A percentile compares a stretch with the other conserved stretches of the same genome.
Evolutionary conservation across 176 grass and related monocot genomes (phyloP).

Genomic region (Oryza coarctata): DNA sequence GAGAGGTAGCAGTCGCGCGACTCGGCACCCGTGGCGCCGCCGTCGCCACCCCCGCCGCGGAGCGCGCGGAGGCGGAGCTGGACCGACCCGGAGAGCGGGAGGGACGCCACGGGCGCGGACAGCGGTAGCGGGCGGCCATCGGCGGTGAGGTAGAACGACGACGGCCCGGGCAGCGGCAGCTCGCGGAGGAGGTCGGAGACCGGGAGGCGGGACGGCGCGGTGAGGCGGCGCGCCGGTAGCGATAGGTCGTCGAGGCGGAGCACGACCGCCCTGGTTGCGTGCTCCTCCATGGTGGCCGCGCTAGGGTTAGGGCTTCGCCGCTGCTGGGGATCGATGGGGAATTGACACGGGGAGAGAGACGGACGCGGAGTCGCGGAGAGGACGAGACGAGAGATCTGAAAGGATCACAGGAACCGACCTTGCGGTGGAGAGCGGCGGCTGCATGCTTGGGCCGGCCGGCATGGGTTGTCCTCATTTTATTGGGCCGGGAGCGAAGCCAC

Average conservation of each 20-base stretch:
- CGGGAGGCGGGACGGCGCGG: constrained; percentile 36
- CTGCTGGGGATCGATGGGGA: constrained; percentile 8
- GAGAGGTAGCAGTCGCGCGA: constrained; percentile 99
- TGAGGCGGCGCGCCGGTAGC: constrained; percentile 49
- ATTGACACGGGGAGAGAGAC: neutral
- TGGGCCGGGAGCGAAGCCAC: too few species aligned
- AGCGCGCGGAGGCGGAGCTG: constrained; percentile 59
- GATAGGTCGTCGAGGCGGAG: constrained; percentile 51
- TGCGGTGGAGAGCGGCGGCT: neutral
- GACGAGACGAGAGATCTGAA: neutral
- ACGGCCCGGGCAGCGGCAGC: constrained; percentile 6
- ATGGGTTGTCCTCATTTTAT: neutral
- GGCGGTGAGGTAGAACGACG: constrained; percentile 68
- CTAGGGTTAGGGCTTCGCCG: constrained; percentile 50
- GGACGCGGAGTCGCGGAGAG: neutral
- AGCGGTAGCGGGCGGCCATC: constrained; percentile 47
- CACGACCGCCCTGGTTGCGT: constrained; percentile 9
- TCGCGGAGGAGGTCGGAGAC: constrained; percentile 53
- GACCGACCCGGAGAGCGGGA: constrained; percentile 36
- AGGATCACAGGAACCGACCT: neutral
- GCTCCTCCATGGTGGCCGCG: constrained; percentile 10
- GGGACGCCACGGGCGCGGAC: constrained; percentile 24
- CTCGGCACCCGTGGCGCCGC: constrained; percentile 92
- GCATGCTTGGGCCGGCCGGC: too few species aligned
- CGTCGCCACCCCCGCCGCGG: constrained; percentile 85